These are phyloP conservation scores for Plantago ovata DNA, from an alignment of 257 asterid species.

Conservation along the genomic window DNA sequence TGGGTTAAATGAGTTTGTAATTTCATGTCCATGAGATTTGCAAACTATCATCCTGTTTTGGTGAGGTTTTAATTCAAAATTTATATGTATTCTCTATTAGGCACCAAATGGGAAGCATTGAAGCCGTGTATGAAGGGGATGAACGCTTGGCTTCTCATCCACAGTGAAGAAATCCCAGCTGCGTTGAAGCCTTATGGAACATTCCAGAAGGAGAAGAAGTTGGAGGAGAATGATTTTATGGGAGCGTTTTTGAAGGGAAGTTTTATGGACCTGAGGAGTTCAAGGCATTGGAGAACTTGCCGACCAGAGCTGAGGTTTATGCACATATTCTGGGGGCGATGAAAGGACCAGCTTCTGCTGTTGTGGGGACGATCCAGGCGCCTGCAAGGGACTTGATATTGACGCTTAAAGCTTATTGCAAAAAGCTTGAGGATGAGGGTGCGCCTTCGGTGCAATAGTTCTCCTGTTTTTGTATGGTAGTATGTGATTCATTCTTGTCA, in stretches of 20 bases:
- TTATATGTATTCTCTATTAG: slow-evolving; percentile 6
- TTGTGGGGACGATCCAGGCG: slow-evolving; percentile 86
- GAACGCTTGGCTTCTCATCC: slow-evolving; percentile 94
- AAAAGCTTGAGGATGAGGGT: slow-evolving; percentile 72
- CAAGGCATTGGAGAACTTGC: slow-evolving; percentile 69
- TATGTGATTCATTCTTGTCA: slow-evolving; percentile 20
- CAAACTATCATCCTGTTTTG: too few relatives aligned
- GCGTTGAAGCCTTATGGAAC: slow-evolving; percentile 79
- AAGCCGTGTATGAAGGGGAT: slow-evolving; percentile 93
- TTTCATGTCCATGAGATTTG: too few relatives aligned
- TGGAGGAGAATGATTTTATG: slow-evolving; percentile 74
- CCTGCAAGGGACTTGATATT: slow-evolving; percentile 83
- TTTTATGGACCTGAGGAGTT: slow-evolving; percentile 74
- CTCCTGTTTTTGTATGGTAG: slow-evolving; percentile 11
- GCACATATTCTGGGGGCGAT: slow-evolving; percentile 66
- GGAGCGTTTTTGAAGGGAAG: slow-evolving; percentile 94
- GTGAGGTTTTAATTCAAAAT: too few relatives aligned
- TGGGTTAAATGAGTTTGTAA: too few relatives aligned
- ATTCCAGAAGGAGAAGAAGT: slow-evolving; percentile 80
- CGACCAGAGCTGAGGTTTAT: slow-evolving; percentile 73
- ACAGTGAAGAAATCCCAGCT: slow-evolving; percentile 87
- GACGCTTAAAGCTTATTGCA: slow-evolving; percentile 73
- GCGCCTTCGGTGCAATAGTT: slow-evolving; percentile 34
- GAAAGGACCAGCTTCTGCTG: slow-evolving; percentile 88
- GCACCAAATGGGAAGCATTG: slow-evolving; percentile 76